phyloP scores from a whole-genome alignment of 805 yeast genomes.

The Candida odintsovae region DNA sequence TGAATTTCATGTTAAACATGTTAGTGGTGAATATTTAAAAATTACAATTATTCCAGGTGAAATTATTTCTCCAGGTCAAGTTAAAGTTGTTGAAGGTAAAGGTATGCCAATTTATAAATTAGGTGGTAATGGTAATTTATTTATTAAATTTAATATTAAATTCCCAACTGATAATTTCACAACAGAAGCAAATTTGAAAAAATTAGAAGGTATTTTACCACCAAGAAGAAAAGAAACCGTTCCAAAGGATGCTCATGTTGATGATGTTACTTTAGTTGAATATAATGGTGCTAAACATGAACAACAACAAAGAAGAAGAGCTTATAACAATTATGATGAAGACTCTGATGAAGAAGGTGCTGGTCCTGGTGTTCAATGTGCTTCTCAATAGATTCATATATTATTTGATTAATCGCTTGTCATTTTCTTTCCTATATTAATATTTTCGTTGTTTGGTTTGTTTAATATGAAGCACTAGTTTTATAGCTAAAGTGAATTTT shows the following conservation, averaged over 20 bases:
- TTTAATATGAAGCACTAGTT: background rate
- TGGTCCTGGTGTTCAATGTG: constrained; percentile 84
- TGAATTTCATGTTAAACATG: constrained; percentile 77
- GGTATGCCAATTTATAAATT: constrained; percentile 96
- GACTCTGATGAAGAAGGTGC: constrained; percentile 57
- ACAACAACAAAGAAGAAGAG: constrained; percentile 31
- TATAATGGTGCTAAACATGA: constrained; percentile 60
- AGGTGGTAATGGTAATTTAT: constrained; percentile 85
- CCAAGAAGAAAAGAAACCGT: constrained; percentile 48
- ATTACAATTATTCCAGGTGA: constrained; percentile 85
- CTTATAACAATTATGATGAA: constrained; percentile 42
- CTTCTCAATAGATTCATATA: constrained; percentile 60
- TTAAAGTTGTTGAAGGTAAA: constrained; percentile 81
- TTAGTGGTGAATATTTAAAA: constrained; percentile 88
- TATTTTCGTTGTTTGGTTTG: background rate
- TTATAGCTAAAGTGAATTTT: background rate
- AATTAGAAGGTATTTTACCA: constrained; percentile 75
- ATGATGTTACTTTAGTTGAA: constrained; percentile 70
- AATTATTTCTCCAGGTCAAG: constrained; percentile 76
- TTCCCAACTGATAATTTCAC: constrained; percentile 81
- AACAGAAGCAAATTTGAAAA: constrained; percentile 64
- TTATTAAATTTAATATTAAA: constrained; percentile 78
- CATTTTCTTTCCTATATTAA: background rate
- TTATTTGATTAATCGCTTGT: background rate
- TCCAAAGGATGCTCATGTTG: constrained; percentile 72